phyloP scores from a whole-genome alignment of 805 yeast genomes.

The fission yeast (Schizosaccharomyces pombe) region ASM294v3 CU329670.1:4489501-4490000 shows the following conservation, averaged over 20 bases:
- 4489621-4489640: neutral
- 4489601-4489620: neutral
- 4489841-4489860: constrained; percentile 9
- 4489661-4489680: neutral
- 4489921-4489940: constrained; percentile 13
- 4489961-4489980: neutral
- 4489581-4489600: constrained; percentile 21
- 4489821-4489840: constrained; percentile 19
- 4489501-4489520: constrained; percentile 32
- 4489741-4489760: constrained; percentile 38
- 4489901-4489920: constrained; percentile 15
- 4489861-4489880: constrained; percentile 5
- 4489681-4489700: constrained; percentile 29
- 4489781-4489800: constrained; percentile 94
- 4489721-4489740: constrained; percentile 50
- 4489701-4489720: constrained; percentile 25
- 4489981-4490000: neutral
- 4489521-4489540: constrained; percentile 19
- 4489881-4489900: constrained; percentile 12
- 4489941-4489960: constrained; percentile 13
- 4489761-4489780: constrained; percentile 83
- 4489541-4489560: constrained; percentile 5
- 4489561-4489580: constrained; percentile 30
- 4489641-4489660: constrained; percentile 3
- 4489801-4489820: constrained; percentile 58